Percentiles rank a stretch among this genome's conserved stretches.
Evolutionary conservation across 768 basidiomycete genomes (phyloP).

Genomic region (Russula sp.): DNA sequence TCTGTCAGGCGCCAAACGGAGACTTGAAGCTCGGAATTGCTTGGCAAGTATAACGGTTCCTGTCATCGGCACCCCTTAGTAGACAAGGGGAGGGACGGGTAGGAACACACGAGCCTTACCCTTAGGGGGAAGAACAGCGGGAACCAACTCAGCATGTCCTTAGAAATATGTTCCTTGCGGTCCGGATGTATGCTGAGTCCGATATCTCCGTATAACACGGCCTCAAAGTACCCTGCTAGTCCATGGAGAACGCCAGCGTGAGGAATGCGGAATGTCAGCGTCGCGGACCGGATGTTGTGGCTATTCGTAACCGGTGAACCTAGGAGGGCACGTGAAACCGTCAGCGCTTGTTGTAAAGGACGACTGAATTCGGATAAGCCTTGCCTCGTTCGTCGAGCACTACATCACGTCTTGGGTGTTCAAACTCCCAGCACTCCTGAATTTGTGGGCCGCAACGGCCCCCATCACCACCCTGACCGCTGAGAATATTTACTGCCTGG

Average conservation of each 20-base stretch:
- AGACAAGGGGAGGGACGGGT: no score
- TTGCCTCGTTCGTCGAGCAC: conserved; percentile 66
- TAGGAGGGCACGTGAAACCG: conserved; percentile 27
- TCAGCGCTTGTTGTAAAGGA: background rate
- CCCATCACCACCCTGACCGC: conserved; percentile 56
- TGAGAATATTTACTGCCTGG: conserved; percentile 84
- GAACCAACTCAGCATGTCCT: conserved; percentile 99
- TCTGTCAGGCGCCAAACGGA: conserved; percentile 93
- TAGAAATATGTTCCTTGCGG: conserved; percentile 76
- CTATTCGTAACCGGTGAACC: conserved; percentile 91
- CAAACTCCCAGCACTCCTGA: conserved; percentile 97
- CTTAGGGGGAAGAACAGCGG: conserved; percentile 94
- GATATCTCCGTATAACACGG: conserved; percentile 82
- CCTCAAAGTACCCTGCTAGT: conserved; percentile 95
- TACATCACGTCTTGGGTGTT: conserved; percentile 80
- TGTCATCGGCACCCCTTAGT: conserved; percentile 27
- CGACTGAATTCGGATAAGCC: conserved; percentile 12
- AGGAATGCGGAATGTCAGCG: conserved; percentile 85
- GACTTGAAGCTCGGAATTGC: conserved; percentile 86
- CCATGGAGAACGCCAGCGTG: conserved; percentile 92
- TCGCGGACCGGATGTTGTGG: conserved; percentile 87
- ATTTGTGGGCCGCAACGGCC: conserved; percentile 73
- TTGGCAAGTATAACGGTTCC: conserved; percentile 92
- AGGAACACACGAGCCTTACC: conserved; percentile 38
- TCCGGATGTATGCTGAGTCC: conserved; percentile 93